Conservation (phyloP, 2,329 filamentous ascomycete genomes). For the Neofusicoccum cordaticola region DNA sequence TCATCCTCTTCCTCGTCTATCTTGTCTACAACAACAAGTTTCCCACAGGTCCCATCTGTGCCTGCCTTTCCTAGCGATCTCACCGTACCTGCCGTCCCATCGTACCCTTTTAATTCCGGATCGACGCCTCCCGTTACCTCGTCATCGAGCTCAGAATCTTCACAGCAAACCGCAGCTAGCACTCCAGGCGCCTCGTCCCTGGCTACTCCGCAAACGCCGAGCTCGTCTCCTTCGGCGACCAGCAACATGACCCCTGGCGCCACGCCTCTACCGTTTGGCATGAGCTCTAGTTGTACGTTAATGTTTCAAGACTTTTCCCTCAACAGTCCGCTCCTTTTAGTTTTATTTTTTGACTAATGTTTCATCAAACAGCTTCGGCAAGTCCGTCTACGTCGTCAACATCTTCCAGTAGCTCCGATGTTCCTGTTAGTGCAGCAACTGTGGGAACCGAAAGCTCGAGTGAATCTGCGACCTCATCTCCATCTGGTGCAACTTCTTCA, state of each 20-base stretch:
- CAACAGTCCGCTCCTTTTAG: not conserved
- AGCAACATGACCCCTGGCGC: not conserved
- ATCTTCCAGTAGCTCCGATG: not conserved
- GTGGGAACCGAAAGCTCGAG: not conserved
- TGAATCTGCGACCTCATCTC: not conserved
- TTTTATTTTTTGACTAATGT: not conserved
- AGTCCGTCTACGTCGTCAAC: not conserved
- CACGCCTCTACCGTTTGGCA: not conserved
- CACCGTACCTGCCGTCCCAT: slow-evolving; percentile 27
- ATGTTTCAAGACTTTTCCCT: not conserved
- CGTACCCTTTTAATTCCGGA: slow-evolving; percentile 30
- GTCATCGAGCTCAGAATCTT: not conserved
- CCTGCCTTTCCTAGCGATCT: slow-evolving; percentile 36
- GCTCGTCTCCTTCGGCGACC: not conserved
- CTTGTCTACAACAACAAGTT: not conserved
- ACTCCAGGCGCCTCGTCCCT: slow-evolving; percentile 18
- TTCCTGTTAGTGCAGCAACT: not conserved
- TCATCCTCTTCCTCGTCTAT: slow-evolving; percentile 4
- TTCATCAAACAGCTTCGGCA: not conserved
- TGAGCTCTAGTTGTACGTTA: not conserved
- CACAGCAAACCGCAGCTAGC: slow-evolving; percentile 3
- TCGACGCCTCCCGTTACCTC: slow-evolving; percentile 4
- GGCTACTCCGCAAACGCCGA: slow-evolving; percentile 18
- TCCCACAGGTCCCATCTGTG: slow-evolving; percentile 31
- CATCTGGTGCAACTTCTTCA: not conserved